Evolutionary conservation across 177 flowering plant genomes (phyloP).

Genomic region (Telopea speciosissima): DNA sequence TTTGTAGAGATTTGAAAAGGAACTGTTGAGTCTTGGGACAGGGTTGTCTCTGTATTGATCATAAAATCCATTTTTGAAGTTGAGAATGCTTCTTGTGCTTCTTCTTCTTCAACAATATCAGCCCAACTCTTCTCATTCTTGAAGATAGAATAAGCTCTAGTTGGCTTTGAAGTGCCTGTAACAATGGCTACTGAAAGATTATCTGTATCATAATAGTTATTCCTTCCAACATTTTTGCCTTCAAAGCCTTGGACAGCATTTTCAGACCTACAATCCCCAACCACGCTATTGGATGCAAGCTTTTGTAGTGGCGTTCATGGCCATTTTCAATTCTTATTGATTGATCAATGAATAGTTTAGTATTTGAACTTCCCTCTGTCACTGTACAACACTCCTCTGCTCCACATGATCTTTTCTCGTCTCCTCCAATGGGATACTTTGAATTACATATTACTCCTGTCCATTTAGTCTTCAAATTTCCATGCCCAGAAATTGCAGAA

Average conservation of each 20-base stretch:
- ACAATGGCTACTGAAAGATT: background rate
- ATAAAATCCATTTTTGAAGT: constrained; percentile 6
- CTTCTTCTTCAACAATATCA: constrained; percentile 70
- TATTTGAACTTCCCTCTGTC: background rate
- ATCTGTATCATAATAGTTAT: constrained; percentile 2
- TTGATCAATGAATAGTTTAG: background rate
- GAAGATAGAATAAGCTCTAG: background rate
- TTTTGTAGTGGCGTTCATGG: background rate
- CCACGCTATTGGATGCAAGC: constrained; percentile 7
- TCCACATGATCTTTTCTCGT: constrained; percentile 12
- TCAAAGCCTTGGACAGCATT: background rate
- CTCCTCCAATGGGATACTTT: constrained; percentile 8
- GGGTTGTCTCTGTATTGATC: background rate
- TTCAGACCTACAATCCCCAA: background rate
- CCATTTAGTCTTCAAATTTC: constrained; percentile 14
- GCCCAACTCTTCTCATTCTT: constrained; percentile 60
- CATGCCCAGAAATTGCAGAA: constrained; percentile 9
- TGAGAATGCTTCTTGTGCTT: constrained; percentile 35
- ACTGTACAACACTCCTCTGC: too few species aligned
- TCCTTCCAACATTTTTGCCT: constrained; percentile 4
- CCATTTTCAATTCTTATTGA: background rate
- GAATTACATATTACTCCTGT: constrained; percentile 31
- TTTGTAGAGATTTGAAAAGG: constrained; percentile 5
- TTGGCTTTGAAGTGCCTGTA: constrained; percentile 5
- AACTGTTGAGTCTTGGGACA: constrained; percentile 4